These are phyloP conservation scores for Lodderomyces oxycetoniae DNA, from an alignment of 1,139 yeast species.

Conservation along the genomic window DNA sequence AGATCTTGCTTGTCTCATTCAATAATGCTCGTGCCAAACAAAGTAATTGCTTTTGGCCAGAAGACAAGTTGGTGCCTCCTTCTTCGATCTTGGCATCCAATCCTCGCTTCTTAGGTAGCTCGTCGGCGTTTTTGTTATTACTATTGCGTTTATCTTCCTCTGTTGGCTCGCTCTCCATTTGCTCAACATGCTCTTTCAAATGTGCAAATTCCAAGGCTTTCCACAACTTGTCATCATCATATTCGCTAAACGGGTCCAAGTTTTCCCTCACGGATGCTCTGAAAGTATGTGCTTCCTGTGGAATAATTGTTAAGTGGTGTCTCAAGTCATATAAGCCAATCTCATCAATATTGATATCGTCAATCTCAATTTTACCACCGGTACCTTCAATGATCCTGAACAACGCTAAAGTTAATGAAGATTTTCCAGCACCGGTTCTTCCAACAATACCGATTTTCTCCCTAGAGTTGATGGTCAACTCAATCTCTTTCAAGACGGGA, in stretches of 20 bases:
- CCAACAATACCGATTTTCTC: constrained; percentile 37
- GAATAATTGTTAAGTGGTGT: constrained; percentile 56
- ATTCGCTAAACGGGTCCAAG: constrained; percentile 53
- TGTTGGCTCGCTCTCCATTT: constrained; percentile 23
- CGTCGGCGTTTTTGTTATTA: constrained; percentile 26
- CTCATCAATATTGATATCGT: constrained; percentile 43
- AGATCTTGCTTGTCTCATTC: constrained; percentile 49
- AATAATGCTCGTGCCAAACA: constrained; percentile 73
- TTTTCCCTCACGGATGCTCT: constrained; percentile 59
- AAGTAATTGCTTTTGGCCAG: constrained; percentile 73
- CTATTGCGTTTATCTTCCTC: constrained; percentile 15
- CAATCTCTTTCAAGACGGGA: constrained; percentile 26
- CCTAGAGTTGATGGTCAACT: constrained; percentile 22
- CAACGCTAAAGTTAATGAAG: constrained; percentile 29
- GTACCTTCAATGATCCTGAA: constrained; percentile 32
- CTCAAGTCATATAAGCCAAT: constrained; percentile 51
- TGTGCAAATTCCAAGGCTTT: constrained; percentile 50
- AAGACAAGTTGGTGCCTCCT: constrained; percentile 71
- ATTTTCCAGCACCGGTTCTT: constrained; percentile 37
- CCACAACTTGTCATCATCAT: constrained; percentile 53
- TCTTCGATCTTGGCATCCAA: constrained; percentile 51
- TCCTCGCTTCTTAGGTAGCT: constrained; percentile 22
- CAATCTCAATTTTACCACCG: constrained; percentile 36
- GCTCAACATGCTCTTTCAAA: constrained; percentile 43
- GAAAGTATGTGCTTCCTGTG: constrained; percentile 68